Base-by-base conservation (phyloP, 2,329 filamentous ascomycete species). In the Claviceps sp. region DNA sequence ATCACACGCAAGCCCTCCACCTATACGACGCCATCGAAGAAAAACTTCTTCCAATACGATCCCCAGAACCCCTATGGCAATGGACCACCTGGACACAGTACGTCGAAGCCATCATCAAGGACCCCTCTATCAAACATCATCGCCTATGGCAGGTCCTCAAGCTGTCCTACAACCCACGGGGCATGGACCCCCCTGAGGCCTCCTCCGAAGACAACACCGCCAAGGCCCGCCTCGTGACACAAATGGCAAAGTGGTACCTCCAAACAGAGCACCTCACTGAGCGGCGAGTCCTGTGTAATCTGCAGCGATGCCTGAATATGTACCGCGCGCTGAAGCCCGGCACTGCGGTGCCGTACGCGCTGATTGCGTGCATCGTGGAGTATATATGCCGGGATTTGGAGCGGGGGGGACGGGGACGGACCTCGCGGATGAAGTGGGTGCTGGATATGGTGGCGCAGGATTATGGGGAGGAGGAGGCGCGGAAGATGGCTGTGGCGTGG, bases 51-150 rank as follows among this genome's bases (percentile, higher is more conserved):
- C n/a, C 41, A 13, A 47, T 41, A 5, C 50, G 38, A 24, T 40
- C 53, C 30, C 47, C 9, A 34, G 9, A 58, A 11, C 50, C 49
- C 1, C 7, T 49, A 4, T 67, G 67, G 62, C 48, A 59, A 16
- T 70, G 67, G 65, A 58, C 58, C 14, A 48, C 58, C 13, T 71
- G 68, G 69, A 53, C 52, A 18, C 58, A 57, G 4, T 62, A 69
- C 50, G 44, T 62, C 4, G 58, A 68, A 41, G 47, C 51, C 26
- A 64, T 71, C 54, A 61, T 70, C 54, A 60, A 60, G 40, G 65
- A 70, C 49, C 53, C 60, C 3, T 48, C 58, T 5, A 38, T 68
- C 13, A 51, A 55, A 6, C 37, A 56, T 9, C 20, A 36, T 16
- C 49, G 57, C 7, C 56, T 66, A 9, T 68, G 65, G 65, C 53